Conservation (phyloP, 441 rosid genomes). For the Monsonia emarginata region DNA sequence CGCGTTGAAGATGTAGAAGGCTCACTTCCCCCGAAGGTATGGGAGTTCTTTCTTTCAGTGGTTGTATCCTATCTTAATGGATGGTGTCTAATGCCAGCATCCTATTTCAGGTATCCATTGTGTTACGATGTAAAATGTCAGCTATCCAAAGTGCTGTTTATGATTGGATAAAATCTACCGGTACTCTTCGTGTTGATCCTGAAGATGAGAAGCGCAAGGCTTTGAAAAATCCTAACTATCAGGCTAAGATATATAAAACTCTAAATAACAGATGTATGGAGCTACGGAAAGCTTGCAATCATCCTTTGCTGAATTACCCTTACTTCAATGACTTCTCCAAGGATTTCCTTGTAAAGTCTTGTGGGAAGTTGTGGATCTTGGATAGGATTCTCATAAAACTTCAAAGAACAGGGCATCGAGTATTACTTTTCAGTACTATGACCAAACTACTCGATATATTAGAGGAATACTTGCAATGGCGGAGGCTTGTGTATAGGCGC, state of each 20-base stretch:
- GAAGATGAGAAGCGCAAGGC: slow-evolving; percentile 76
- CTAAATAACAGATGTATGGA: slow-evolving; percentile 98
- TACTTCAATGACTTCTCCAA: slow-evolving; percentile 75
- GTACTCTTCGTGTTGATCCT: slow-evolving; percentile 92
- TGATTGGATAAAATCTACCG: slow-evolving; percentile 98
- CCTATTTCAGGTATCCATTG: slow-evolving; percentile 68
- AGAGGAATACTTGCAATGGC: slow-evolving; percentile 98
- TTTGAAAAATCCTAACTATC: slow-evolving; percentile 71
- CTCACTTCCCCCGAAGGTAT: slow-evolving; percentile 98
- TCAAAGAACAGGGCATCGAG: slow-evolving; percentile 91
- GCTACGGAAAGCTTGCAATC: slow-evolving; percentile 92
- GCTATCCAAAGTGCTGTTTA: slow-evolving; percentile 88
- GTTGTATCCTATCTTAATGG: slow-evolving; percentile 14
- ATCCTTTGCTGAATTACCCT: slow-evolving; percentile 95
- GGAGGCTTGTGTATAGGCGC: slow-evolving; percentile 77
- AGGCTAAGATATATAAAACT: slow-evolving; percentile 62
- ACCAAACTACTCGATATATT: slow-evolving; percentile 94
- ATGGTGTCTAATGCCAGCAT: slow-evolving; percentile 25
- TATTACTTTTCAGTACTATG: slow-evolving; percentile 97
- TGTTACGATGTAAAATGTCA: slow-evolving; percentile 94
- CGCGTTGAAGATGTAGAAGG: slow-evolving; percentile 99
- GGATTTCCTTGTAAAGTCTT: slow-evolving; percentile 85
- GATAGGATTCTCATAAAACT: slow-evolving; percentile 93
- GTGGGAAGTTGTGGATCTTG: slow-evolving; percentile 93
- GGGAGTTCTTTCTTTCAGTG: slow-evolving; percentile 10